These are phyloP conservation scores for Paramecium caudatum DNA, from an alignment of 73 alveolate genomes.

Conservation along the genomic window DNA sequence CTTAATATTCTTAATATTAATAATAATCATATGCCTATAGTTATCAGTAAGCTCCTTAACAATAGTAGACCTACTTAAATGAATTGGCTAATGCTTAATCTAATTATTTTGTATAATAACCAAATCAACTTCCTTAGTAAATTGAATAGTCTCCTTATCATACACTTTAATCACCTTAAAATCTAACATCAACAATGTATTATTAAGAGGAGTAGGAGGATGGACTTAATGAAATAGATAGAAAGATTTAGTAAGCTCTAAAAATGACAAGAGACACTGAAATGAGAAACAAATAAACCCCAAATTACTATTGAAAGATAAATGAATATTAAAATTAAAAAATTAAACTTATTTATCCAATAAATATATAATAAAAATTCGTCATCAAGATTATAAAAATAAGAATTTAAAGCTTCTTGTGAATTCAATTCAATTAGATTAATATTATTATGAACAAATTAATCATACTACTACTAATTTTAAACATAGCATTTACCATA, in stretches of 20 bases:
- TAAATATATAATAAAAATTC: too few species aligned
- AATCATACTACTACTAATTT: too few species aligned
- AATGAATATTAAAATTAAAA: too few species aligned
- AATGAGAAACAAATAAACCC: conserved; percentile 48
- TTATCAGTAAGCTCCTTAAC: background rate
- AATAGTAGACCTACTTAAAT: background rate
- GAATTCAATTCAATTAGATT: too few species aligned
- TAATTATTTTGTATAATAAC: conserved; percentile 11
- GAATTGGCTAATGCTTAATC: conserved; percentile 47
- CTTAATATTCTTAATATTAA: background rate
- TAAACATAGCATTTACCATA: too few species aligned
- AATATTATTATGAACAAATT: too few species aligned
- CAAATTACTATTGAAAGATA: conserved; percentile 66
- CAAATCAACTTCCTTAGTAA: background rate
- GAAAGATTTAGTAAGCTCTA: conserved; percentile 19
- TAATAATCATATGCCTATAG: background rate
- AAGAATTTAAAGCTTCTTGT: too few species aligned
- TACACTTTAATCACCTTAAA: conserved; percentile 24
- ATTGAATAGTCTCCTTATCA: conserved; percentile 51
- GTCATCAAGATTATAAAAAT: too few species aligned
- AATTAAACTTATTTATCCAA: too few species aligned
- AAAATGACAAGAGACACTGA: conserved; percentile 58
- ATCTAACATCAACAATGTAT: conserved; percentile 34
- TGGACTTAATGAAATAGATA: conserved; percentile 41
- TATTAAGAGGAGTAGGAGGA: conserved; percentile 46